These are phyloP conservation scores for Clarkia xantiana DNA, from an alignment of 345 rosid species.

Conservation along the genomic window DNA sequence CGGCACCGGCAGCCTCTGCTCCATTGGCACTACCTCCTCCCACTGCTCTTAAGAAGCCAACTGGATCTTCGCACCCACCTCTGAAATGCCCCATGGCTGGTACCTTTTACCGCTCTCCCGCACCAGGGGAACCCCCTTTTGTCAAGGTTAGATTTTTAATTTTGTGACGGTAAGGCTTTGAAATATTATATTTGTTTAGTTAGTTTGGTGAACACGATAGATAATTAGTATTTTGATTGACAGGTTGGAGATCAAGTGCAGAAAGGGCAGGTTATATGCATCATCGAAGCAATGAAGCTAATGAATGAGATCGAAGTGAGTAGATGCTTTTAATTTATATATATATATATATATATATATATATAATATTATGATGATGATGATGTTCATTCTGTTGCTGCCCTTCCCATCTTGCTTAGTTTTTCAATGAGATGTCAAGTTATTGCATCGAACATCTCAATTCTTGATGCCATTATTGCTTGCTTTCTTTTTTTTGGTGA, in stretches of 20 bases:
- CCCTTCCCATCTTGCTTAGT: too few relatives aligned
- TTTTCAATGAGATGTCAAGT: too few relatives aligned
- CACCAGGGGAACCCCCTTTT: slow-evolving; percentile 84
- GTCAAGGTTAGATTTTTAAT: slow-evolving; percentile 41
- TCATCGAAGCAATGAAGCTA: slow-evolving; percentile 94
- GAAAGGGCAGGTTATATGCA: slow-evolving; percentile 91
- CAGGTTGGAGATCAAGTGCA: slow-evolving; percentile 96
- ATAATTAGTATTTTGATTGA: background rate
- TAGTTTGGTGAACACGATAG: background rate
- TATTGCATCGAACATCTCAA: too few relatives aligned
- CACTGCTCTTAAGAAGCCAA: slow-evolving; percentile 31
- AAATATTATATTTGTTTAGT: background rate
- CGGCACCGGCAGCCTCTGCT: slow-evolving; percentile 25
- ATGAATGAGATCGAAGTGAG: slow-evolving; percentile 97
- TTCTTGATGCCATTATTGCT: too few relatives aligned
- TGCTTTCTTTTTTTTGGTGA: background rate
- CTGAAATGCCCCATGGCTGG: slow-evolving; percentile 96
- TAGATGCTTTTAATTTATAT: slow-evolving; percentile 4
- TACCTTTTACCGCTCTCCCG: slow-evolving; percentile 74
- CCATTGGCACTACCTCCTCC: slow-evolving; percentile 15
- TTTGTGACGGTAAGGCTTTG: background rate
- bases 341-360: too few relatives aligned
- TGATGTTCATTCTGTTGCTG: too few relatives aligned
- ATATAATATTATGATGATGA: too few relatives aligned
- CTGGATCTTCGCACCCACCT: slow-evolving; percentile 39